phyloP scores from a whole-genome alignment of 176 grass and related monocot genomes.

The bread wheat (Triticum aestivum) region DNA sequence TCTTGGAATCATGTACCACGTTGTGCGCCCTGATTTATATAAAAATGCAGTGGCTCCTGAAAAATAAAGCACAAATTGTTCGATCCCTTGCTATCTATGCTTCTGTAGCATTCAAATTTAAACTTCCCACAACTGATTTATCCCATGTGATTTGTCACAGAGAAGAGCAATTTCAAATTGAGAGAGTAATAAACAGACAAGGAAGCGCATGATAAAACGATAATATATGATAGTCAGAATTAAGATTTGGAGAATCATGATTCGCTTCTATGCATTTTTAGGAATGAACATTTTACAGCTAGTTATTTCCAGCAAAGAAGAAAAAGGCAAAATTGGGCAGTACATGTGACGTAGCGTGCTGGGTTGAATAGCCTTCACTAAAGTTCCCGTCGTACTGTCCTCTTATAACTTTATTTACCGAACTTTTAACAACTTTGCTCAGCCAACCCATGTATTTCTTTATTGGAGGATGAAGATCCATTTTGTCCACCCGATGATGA shows the following conservation, averaged over 20 bases:
- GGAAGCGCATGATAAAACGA: background rate
- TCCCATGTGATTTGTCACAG: slow-evolving; percentile 16
- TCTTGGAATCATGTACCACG: slow-evolving; percentile 2
- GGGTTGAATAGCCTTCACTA: slow-evolving; percentile 35
- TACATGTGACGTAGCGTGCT: slow-evolving; percentile 48
- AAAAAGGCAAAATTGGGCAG: background rate
- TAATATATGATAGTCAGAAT: background rate
- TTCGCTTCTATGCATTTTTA: background rate
- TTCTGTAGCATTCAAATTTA: background rate
- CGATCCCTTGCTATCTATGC: background rate
- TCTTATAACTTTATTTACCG: slow-evolving; percentile 64
- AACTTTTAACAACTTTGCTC: slow-evolving; percentile 72
- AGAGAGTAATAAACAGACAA: slow-evolving; percentile 10
- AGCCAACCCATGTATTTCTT: slow-evolving; percentile 63
- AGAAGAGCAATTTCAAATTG: slow-evolving; percentile 4
- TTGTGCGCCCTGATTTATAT: background rate
- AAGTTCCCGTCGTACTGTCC: slow-evolving; percentile 57
- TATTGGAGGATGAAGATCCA: slow-evolving; percentile 14
- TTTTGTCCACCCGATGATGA: background rate
- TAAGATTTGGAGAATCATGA: background rate
- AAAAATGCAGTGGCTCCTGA: background rate
- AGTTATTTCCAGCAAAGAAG: slow-evolving; percentile 5
- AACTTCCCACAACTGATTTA: background rate
- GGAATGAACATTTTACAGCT: background rate
- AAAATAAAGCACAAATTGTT: background rate